Base-by-base conservation (phyloP, 2,329 filamentous ascomycete genomes). In the Bipolaris zeicola region DNA sequence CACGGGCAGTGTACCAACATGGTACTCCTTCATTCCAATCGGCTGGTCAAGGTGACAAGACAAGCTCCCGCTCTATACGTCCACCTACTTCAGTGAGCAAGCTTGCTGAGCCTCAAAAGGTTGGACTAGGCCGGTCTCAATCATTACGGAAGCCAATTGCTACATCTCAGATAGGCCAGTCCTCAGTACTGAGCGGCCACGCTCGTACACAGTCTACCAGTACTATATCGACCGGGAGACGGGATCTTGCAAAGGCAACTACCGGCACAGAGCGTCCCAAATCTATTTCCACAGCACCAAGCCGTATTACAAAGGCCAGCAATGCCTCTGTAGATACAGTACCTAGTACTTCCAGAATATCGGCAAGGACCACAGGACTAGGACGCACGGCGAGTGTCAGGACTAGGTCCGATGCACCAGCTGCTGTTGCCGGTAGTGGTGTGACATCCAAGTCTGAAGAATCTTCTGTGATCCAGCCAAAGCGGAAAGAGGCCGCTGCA, bases 1-100 rank as follows among this genome's bases (percentile, higher is more conserved):
- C 70, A 58, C 67, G 65, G 45, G 73, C 73, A 10, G 57, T 69
- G 50, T 74, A 74, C 51, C 71, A 73, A 47, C 55, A 57, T n/a
- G 62, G 54, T 26, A 56, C 57, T 6, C 41, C 57, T 6, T 51
- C 57, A 14, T 42, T 52, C 46, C 57, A 61, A 5, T 58, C 46
- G 22, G 43, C n/a, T 37, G 45, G 26, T 7, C 50, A 51, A 13
- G 50, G 49, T 22, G 58, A 61, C 8, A 64, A 58, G 24, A 26
- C 57, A 14, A 38, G 49, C 33, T 18, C 48, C 16, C 57, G 60
- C 10, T 57, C 65, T 5, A 63, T 64, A 58, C 67, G 55, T 7
- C 63, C 64, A 33, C 58, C 65, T 31, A 57, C 60, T 46, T 31
- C 63, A 47, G 47, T 55, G 24, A 67, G 45, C 50, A 72, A 66